Percentiles rank a stretch among this genome's conserved stretches.
These are phyloP conservation scores for Apiotrichum porosum DNA, from an alignment of 1,284 basidiomycete species.

Conservation along the genomic window DNA sequence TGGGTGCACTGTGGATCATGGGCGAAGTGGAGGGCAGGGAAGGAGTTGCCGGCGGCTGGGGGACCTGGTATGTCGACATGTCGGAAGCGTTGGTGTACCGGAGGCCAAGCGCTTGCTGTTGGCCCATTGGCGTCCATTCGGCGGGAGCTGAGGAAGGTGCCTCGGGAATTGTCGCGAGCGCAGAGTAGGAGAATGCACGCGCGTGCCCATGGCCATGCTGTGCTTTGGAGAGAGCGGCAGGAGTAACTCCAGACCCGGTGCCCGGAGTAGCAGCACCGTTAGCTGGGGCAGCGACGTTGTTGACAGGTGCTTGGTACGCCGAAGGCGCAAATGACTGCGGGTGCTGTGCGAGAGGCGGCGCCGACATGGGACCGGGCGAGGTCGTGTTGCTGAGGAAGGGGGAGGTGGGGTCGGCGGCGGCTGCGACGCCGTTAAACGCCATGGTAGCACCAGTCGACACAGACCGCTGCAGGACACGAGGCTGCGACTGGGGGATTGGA, in stretches of 20 bases:
- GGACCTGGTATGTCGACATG: constrained; percentile 4
- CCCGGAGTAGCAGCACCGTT: no score
- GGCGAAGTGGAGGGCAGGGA: constrained; percentile 2
- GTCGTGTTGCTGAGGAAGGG: constrained; percentile 5
- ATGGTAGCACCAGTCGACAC: constrained; percentile 9
- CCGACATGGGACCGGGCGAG: constrained; percentile 6
- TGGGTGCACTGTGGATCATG: neutral
- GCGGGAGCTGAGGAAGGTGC: constrained; percentile 10
- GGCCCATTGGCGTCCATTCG: constrained; percentile 2
- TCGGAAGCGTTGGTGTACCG: neutral
- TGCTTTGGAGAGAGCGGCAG: neutral
- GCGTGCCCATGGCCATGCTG: neutral
- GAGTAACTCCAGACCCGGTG: no score
- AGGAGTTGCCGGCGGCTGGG: constrained; percentile 2
- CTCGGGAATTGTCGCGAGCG: constrained; percentile 20
- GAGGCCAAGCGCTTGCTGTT: neutral
- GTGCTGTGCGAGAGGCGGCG: constrained; percentile 9
- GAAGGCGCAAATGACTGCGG: constrained; percentile 7
- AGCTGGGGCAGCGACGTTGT: neutral
- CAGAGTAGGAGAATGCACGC: constrained; percentile 10
- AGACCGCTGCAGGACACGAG: constrained; percentile 12
- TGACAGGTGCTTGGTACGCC: neutral
- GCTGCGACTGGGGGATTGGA: constrained; percentile 3
- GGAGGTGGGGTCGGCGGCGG: neutral
- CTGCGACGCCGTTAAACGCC: no score